Evolutionary conservation across 2,329 filamentous ascomycete species (phyloP), one percentile per base, ranked within the genome.

Genomic region (Magnaporthales sp.): DNA sequence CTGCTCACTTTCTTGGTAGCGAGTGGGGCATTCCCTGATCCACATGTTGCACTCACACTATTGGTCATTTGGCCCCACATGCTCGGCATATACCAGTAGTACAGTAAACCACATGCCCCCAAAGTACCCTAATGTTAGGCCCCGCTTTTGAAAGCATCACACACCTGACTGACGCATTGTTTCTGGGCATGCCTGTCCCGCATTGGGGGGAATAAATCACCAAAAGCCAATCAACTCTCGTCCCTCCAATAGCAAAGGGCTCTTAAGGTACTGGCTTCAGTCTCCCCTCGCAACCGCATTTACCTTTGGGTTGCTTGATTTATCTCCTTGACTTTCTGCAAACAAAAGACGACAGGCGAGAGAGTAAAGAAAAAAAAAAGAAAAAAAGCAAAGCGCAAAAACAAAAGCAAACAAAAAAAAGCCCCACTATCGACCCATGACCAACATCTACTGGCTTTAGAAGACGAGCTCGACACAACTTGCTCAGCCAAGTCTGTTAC

Each of bases 231-330:
- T 46, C 38, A 46, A 46, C 38, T 46, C 38, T 46, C 19, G 56
- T 26, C 56, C 54, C 56, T 60, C 26, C 56, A 60, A 60, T 27
- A 60, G 24, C 54, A 58, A n/a, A 46, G 38, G 38, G 19, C 54
- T 22, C 54, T 27, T 27, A 27, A 60, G 22, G 13, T 27, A 27
- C 13, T 27, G 56, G 24, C 56, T 24, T 15, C 24, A 27, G 24
- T 60, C 56, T 60, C 56, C 56, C 56, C 56, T 60, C 56, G 56
- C 56, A 60, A 60, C 56, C 56, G 15, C 56, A 60, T 60, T 27
- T 60, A 13, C 15, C 24, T 27, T 26, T 58, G 24, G 11, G 29
- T 60, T 13, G 11, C 56, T 58, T 60, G 56, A 10, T 60, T 60
- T 27, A 2, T 15, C 26, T 19, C 13, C 13, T 27, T 27, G 11